These are phyloP conservation scores for Coemansia sp. DNA, from an alignment of 192 early-diverging fungal genomes.

Conservation along the genomic window DNA sequence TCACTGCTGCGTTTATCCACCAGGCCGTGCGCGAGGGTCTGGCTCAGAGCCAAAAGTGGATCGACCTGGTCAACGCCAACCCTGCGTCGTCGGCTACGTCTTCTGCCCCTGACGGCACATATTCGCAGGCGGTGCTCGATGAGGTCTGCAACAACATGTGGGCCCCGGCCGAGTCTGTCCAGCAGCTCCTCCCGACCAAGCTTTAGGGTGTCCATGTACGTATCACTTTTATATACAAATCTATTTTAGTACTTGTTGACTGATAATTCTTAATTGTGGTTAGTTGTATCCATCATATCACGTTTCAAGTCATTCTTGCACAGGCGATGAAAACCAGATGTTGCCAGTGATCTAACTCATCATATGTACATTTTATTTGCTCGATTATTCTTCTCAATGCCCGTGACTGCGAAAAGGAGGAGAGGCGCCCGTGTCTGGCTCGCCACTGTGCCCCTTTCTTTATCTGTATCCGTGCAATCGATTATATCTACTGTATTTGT, in stretches of 20 bases:
- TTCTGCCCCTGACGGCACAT: conserved; percentile 3
- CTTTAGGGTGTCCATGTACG: conserved; percentile 16
- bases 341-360: too few species aligned
- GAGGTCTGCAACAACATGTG: conserved; percentile 51
- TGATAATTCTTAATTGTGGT: too few species aligned
- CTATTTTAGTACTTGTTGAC: too few species aligned
- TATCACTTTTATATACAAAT: too few species aligned
- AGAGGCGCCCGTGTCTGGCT: neutral
- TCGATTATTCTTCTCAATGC: neutral
- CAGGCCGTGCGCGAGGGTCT: conserved; percentile 61
- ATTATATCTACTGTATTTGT: conserved; percentile 2
- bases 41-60: conserved; percentile 32
- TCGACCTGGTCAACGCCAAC: conserved; percentile 17
- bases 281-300: too few species aligned
- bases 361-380: neutral
- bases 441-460: neutral
- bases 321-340: too few species aligned
- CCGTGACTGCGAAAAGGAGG: neutral
- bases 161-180: conserved; percentile 37
- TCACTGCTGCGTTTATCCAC: conserved; percentile 76
- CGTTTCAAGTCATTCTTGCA: too few species aligned
- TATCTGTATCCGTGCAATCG: neutral
- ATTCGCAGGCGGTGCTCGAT: conserved; percentile 15
- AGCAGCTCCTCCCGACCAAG: conserved; percentile 47
- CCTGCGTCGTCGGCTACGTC: too few species aligned